These are phyloP conservation scores for Lactuca sativa DNA, from an alignment of 129 eudicot genomes.

Conservation along the genomic window DNA sequence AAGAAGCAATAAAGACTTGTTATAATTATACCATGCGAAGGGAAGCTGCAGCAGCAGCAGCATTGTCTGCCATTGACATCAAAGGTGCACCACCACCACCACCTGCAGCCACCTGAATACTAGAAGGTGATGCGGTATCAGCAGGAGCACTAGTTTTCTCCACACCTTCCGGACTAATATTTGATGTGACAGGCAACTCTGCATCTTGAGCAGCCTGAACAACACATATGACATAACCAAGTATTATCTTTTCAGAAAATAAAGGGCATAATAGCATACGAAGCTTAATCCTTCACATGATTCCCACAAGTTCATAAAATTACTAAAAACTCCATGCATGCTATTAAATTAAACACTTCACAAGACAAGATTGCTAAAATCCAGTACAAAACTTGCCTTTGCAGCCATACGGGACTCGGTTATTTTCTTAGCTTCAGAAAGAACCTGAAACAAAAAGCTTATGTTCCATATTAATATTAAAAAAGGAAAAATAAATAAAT, in stretches of 20 bases:
- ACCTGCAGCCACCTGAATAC: slow-evolving; percentile 46
- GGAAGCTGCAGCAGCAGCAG: slow-evolving; percentile 76
- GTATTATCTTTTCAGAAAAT: not conserved
- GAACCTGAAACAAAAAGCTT: slow-evolving; percentile 48
- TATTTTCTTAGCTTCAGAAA: slow-evolving; percentile 89
- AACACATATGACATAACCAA: slow-evolving; percentile 16
- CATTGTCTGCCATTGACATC: slow-evolving; percentile 59
- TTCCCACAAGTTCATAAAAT: too few species aligned
- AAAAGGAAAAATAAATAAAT: not conserved
- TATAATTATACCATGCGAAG: slow-evolving; percentile 64
- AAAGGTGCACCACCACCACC: slow-evolving; percentile 49
- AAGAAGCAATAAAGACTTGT: too few species aligned
- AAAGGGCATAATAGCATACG: too few species aligned
- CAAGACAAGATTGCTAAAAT: not conserved
- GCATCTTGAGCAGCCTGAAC: slow-evolving; percentile 67
- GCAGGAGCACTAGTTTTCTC: slow-evolving; percentile 44
- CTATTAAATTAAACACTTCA: not conserved
- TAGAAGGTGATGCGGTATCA: slow-evolving; percentile 56
- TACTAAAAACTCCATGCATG: too few species aligned
- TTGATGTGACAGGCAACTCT: slow-evolving; percentile 45
- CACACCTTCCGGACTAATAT: slow-evolving; percentile 47
- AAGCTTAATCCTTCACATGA: too few species aligned
- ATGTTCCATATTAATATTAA: not conserved
- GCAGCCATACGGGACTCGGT: slow-evolving; percentile 76
- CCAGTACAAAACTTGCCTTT: slow-evolving; percentile 53